These are phyloP conservation scores for Sanghuangporus baumii DNA, from an alignment of 1,284 basidiomycete genomes.

Conservation along the genomic window DNA sequence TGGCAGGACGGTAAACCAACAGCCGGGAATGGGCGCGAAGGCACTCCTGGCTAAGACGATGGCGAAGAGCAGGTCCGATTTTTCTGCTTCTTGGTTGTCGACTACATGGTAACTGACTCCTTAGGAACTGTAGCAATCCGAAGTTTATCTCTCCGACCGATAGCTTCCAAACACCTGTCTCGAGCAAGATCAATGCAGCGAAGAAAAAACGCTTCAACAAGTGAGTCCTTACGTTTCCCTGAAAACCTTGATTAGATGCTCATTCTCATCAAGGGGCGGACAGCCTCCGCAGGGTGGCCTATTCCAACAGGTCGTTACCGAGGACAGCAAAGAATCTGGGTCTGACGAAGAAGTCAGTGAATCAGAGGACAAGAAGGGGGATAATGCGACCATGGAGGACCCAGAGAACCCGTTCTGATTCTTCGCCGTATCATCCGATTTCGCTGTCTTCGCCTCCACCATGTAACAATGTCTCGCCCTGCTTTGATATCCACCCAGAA, in stretches of 20 bases:
- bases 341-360: constrained; percentile 21
- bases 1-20: constrained; percentile 36
- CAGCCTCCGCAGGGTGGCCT: constrained; percentile 59
- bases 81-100: constrained; percentile 27
- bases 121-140: constrained; percentile 55
- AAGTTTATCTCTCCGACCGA: constrained; percentile 88
- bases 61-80: constrained; percentile 68
- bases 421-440: not conserved
- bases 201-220: constrained; percentile 91
- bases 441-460: not conserved
- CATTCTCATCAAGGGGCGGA: constrained; percentile 36
- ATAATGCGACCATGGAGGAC: constrained; percentile 29
- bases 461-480: not conserved
- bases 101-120: constrained; percentile 4
- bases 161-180: constrained; percentile 86
- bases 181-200: constrained; percentile 81
- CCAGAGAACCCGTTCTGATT: constrained; percentile 47
- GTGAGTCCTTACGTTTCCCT: constrained; percentile 41
- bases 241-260: constrained; percentile 1
- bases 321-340: constrained; percentile 33
- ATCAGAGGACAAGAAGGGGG: constrained; percentile 15
- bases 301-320: constrained; percentile 37
- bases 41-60: constrained; percentile 85
- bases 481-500: constrained; percentile 3
- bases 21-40: constrained; percentile 77